These are phyloP conservation scores for Limnanthes douglasii DNA, from an alignment of 345 rosid species.

Conservation along the genomic window DNA sequence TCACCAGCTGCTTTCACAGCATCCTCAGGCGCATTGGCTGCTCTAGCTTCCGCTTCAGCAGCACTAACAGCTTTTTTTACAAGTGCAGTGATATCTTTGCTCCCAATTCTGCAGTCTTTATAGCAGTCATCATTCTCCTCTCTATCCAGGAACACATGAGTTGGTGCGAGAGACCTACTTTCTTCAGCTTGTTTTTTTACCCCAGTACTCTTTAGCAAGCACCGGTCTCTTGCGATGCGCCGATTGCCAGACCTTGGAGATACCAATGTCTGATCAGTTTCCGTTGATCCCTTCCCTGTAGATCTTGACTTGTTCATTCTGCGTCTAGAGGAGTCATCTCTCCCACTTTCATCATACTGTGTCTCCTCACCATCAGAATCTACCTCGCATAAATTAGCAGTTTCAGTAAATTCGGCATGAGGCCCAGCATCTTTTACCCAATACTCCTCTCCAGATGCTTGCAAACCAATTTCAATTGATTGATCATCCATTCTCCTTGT, in stretches of 20 bases:
- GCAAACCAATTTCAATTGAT: too few species aligned
- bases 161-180: slow-evolving; percentile 26
- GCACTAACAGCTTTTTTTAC: slow-evolving; percentile 79
- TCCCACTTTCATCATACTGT: slow-evolving; percentile 57
- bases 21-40: slow-evolving; percentile 69
- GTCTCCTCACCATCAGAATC: slow-evolving; percentile 38
- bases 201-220: slow-evolving; percentile 30
- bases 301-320: slow-evolving; percentile 41
- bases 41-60: slow-evolving; percentile 94
- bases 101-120: slow-evolving; percentile 70
- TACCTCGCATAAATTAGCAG: slow-evolving; percentile 21
- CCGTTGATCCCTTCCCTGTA: slow-evolving; percentile 43
- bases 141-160: slow-evolving; percentile 37
- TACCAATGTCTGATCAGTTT: slow-evolving; percentile 36
- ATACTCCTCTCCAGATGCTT: slow-evolving; percentile 27
- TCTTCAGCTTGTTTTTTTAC: slow-evolving; percentile 38
- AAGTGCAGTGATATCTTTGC: slow-evolving; percentile 54
- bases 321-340: slow-evolving; percentile 65
- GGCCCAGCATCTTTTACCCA: slow-evolving; percentile 16
- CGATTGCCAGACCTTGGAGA: slow-evolving; percentile 64
- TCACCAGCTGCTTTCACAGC: slow-evolving; percentile 92
- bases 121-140: slow-evolving; percentile 64
- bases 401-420: slow-evolving; percentile 32
- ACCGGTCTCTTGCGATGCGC: slow-evolving; percentile 38
- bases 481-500: slow-evolving; percentile 17